phyloP scores from a whole-genome alignment of 2,329 filamentous ascomycete species.

The Elsinoe fawcettii region DNA sequence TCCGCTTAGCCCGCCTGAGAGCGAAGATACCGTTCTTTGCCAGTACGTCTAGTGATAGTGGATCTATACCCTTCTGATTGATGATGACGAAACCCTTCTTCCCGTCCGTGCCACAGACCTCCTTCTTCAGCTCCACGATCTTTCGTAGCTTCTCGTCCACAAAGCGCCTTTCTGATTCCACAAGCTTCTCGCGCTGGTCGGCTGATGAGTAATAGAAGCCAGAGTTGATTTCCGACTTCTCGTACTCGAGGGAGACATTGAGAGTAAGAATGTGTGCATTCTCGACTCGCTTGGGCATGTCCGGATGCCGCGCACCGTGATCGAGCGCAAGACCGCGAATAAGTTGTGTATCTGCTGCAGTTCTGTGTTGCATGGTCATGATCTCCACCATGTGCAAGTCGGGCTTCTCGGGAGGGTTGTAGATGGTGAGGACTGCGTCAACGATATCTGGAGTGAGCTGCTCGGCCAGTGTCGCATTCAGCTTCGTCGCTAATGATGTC shows the following conservation, averaged over 20 bases:
- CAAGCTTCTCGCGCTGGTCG: constrained; percentile 93
- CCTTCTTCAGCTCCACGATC: constrained; percentile 96
- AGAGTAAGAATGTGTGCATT: constrained; percentile 92
- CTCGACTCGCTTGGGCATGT: constrained; percentile 95
- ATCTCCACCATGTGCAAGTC: constrained; percentile 99
- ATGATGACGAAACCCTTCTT: constrained; percentile 97
- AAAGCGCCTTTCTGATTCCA: constrained; percentile 92
- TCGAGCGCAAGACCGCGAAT: constrained; percentile 89
- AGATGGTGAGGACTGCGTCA: constrained; percentile 90
- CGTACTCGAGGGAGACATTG: constrained; percentile 95
- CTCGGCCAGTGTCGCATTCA: constrained; percentile 80
- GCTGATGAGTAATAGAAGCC: constrained; percentile 98
- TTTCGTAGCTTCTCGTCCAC: constrained; percentile 95
- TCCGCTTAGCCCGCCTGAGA: constrained; percentile 85
- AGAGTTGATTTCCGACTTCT: constrained; percentile 99
- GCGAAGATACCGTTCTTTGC: constrained; percentile 98
- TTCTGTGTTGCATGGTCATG: constrained; percentile 99
- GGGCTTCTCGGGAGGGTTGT: constrained; percentile 80
- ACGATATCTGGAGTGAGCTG: constrained; percentile 92
- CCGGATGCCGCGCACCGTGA: constrained; percentile 90
- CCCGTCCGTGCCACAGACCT: constrained; percentile 85
- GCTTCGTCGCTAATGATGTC: constrained; percentile 90
- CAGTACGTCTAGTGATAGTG: constrained; percentile 86
- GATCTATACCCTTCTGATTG: constrained; percentile 99
- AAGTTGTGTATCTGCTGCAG: constrained; percentile 89